A percentile compares a stretch with the other conserved stretches of the same genome.
These are phyloP conservation scores for Hysterium pulicare DNA, from an alignment of 2,329 filamentous ascomycete genomes.

Conservation along the genomic window DNA sequence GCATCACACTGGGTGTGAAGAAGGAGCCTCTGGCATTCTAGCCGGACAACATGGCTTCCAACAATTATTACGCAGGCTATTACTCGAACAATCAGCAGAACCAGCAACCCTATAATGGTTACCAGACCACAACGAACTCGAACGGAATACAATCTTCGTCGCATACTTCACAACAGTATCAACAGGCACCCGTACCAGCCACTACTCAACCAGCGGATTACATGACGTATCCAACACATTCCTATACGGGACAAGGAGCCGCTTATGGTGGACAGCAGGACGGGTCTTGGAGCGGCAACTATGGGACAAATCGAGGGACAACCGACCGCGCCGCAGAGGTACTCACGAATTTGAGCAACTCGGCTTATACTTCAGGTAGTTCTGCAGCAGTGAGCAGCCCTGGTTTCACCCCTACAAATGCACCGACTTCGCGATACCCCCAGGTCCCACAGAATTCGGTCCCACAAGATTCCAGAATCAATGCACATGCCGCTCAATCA, in stretches of 20 bases:
- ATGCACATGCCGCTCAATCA: conserved; percentile 9
- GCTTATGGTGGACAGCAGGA: conserved; percentile 21
- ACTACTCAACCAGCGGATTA: conserved; percentile 26
- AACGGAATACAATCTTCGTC: conserved; percentile 10
- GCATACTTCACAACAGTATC: conserved; percentile 24
- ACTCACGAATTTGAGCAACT: conserved; percentile 32
- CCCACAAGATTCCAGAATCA: neutral
- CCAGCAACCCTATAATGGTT: too few relatives aligned
- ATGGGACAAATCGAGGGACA: conserved; percentile 23
- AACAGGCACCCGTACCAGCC: conserved; percentile 13
- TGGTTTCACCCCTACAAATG: conserved; percentile 20
- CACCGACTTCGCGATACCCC: conserved; percentile 18
- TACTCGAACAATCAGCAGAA: too few relatives aligned
- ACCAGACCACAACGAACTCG: conserved; percentile 23
- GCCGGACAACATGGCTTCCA: too few relatives aligned
- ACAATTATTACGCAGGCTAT: too few relatives aligned
- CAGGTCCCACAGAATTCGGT: conserved; percentile 6
- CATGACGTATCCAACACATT: conserved; percentile 21
- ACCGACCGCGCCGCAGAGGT: conserved; percentile 28
- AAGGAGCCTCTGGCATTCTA: too few relatives aligned
- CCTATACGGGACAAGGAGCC: conserved; percentile 17
- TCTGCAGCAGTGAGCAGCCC: conserved; percentile 15
- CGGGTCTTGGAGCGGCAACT: conserved; percentile 20
- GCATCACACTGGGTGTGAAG: too few relatives aligned
- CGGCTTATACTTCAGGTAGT: conserved; percentile 18